Base-by-base conservation (phyloP, 140 eudicot species). In the Bidens hawaiensis region DNA sequence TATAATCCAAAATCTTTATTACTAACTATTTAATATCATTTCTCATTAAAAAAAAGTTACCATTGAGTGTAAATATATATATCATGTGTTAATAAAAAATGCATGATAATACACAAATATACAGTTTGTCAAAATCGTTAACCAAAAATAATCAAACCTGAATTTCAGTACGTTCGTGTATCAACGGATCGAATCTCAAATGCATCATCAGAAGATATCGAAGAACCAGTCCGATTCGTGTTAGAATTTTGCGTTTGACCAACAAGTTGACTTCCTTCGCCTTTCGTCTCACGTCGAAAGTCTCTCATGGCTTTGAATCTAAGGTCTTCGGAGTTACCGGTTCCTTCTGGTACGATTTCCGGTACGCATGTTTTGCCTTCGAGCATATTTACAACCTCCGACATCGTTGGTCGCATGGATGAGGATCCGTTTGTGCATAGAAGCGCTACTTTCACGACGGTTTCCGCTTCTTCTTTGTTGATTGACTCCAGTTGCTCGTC, bases 261-360 rank as follows among this genome's bases (percentile, higher is more conserved):
- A 14, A 49, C 53, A 0, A 40, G 43, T 28, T 63, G 71, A 65
- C 71, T 75, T 30, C 62, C 68, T 15, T 47, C 54, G 9, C 69
- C 45, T 65, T 65, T 74, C 64, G 14, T 62, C 47, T 71, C 70
- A 14, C 52, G 71, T 64, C 48, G 68, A 26, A 78, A 84, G 67
- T 84, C 94, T 71, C 87, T 81, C 84, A 87, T 73, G 70, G 89
- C 95, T 68, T 73, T 82, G 33, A 88, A 88, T 64, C 96, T 82
- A 72, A 88, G 55, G 72, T 88, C 96, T 33, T 77, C 83, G 0
- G 82, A 34, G 64, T 75, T 65, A 2, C 67, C 65, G 46, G 62
- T 72, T 26, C 81, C 73, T 59, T 78, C 83, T 2, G 85, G 80
- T n/a, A 64, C 42, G 18, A 60, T 71, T 25, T 79, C 87, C 15